Conservation (phyloP, 371 early-diverging fungal species). For the Mucor piriformis region DNA sequence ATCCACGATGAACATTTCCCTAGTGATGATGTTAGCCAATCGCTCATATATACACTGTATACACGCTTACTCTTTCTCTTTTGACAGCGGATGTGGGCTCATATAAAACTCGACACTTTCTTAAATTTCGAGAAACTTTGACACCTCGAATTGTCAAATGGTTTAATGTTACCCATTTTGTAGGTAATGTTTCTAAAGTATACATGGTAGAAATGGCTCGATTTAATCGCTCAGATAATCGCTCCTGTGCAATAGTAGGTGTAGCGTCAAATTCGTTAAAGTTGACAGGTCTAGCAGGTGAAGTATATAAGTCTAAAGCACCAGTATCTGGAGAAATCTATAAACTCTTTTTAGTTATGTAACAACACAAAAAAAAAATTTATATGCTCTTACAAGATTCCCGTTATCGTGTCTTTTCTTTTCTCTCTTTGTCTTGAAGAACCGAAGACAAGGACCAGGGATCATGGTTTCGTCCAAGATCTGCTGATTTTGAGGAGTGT, state of each 20-base stretch:
- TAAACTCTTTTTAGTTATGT: not conserved
- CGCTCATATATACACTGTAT: not conserved
- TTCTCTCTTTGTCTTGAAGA: constrained; percentile 31
- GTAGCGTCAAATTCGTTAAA: constrained; percentile 34
- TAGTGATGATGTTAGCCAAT: not conserved
- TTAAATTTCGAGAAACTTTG: constrained; percentile 40
- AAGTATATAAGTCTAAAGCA: constrained; percentile 21
- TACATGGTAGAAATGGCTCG: constrained; percentile 39
- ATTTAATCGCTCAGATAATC: constrained; percentile 37
- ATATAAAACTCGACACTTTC: constrained; percentile 41
- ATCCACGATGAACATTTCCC: constrained; percentile 34
- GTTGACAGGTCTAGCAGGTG: constrained; percentile 31
- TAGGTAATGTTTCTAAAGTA: constrained; percentile 36
- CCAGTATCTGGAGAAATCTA: not conserved
- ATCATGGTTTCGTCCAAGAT: constrained; percentile 41
- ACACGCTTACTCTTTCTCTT: constrained; percentile 19
- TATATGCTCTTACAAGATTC: not conserved
- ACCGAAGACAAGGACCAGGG: constrained; percentile 39
- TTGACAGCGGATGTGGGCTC: constrained; percentile 27
- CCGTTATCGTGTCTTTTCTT: not conserved
- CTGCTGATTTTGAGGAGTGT: constrained; percentile 14
- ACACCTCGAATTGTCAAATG: constrained; percentile 27
- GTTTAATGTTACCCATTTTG: constrained; percentile 27
- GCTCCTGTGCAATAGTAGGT: constrained; percentile 38
- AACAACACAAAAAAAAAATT: not conserved